Evolutionary conservation across 768 basidiomycete species (phyloP).

Genomic region (Coprinellus micaceus): DNA sequence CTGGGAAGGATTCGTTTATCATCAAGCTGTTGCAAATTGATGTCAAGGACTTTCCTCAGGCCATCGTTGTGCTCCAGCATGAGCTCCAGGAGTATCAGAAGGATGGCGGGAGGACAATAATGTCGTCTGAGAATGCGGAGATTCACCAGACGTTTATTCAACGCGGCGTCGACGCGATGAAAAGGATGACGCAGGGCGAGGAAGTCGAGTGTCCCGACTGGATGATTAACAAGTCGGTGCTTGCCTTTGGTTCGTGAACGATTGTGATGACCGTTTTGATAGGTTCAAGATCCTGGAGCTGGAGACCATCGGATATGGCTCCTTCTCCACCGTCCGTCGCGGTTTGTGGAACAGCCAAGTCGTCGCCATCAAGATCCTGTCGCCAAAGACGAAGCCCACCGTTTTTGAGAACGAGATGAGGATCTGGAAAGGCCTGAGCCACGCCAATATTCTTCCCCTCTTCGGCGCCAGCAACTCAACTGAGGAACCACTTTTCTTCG

Average conservation of each 20-base stretch:
- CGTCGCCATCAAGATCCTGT: conserved; percentile 10
- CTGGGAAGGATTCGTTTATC: conserved; percentile 10
- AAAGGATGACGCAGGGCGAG: conserved; percentile 8
- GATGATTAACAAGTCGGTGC: conserved; percentile 6
- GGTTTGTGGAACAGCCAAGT: conserved; percentile 8
- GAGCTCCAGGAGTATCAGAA: conserved; percentile 2
- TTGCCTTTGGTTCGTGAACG: background rate
- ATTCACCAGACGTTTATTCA: background rate
- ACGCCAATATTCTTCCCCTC: conserved; percentile 6
- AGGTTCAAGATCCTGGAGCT: conserved; percentile 8
- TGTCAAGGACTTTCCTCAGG: conserved; percentile 6
- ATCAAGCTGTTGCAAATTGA: conserved; percentile 8
- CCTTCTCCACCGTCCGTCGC: conserved; percentile 9
- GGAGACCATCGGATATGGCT: conserved; percentile 10
- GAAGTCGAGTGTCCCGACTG: conserved; percentile 4
- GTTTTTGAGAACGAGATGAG: conserved; percentile 12
- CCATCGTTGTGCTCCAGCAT: conserved; percentile 4
- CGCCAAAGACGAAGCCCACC: conserved; percentile 9
- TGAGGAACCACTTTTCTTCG: conserved; percentile 10
- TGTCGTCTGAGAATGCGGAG: background rate
- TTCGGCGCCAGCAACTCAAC: conserved; percentile 9
- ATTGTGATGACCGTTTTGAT: background rate
- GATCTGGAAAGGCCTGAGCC: conserved; percentile 6
- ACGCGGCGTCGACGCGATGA: conserved; percentile 8
- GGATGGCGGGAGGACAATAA: background rate